Conservation (phyloP, 495 filamentous ascomycete species). For the Pyronema omphalodes region DNA sequence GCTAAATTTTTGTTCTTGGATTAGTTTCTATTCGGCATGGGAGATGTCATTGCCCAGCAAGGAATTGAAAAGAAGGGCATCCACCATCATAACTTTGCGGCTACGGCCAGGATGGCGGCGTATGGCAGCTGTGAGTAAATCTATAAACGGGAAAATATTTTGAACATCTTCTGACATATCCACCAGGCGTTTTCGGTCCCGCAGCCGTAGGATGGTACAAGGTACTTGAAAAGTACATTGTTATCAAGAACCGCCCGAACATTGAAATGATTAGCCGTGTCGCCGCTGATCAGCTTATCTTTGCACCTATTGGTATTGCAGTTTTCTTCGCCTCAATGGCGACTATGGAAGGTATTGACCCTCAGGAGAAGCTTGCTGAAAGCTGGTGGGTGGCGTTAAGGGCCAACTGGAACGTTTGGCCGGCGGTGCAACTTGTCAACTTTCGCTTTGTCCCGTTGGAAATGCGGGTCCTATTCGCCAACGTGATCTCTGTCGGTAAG, state of each 20-base stretch:
- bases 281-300: constrained; percentile 64
- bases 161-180: constrained; percentile 1
- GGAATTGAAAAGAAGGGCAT: constrained; percentile 65
- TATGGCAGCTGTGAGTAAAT: constrained; percentile 64
- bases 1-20: not conserved
- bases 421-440: constrained; percentile 73
- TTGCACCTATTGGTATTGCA: constrained; percentile 64
- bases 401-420: constrained; percentile 88
- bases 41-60: constrained; percentile 87
- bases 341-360: constrained; percentile 55
- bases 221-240: constrained; percentile 41
- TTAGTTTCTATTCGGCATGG: constrained; percentile 72
- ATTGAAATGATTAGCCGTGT: constrained; percentile 45
- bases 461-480: constrained; percentile 73
- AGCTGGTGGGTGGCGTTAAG: constrained; percentile 50
- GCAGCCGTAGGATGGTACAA: constrained; percentile 78
- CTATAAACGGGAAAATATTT: constrained; percentile 5
- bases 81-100: constrained; percentile 57
- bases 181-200: constrained; percentile 69
- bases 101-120: constrained; percentile 75
- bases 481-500: constrained; percentile 58
- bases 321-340: constrained; percentile 77
- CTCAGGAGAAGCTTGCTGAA: constrained; percentile 45
- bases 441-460: constrained; percentile 81
- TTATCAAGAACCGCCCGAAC: not conserved